phyloP scores from a whole-genome alignment of 768 basidiomycete genomes.

The Tricholoma saponaceum region DNA sequence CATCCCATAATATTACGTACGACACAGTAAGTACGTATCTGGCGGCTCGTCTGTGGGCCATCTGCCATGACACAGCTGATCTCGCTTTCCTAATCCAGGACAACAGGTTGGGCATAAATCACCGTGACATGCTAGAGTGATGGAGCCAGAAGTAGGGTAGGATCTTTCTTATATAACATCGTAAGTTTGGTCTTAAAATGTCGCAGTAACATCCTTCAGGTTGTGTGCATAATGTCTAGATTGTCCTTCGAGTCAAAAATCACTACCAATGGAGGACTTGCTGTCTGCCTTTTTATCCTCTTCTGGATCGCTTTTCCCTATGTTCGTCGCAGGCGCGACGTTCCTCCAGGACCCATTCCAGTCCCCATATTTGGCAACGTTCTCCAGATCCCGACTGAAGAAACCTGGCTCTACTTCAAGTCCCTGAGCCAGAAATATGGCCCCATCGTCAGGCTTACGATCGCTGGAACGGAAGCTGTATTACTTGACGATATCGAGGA shows the following conservation, averaged over 20 bases:
- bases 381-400: conserved; percentile 7
- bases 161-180: neutral
- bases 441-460: conserved; percentile 6
- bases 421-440: conserved; percentile 6
- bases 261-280: neutral
- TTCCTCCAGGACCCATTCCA: conserved; percentile 6
- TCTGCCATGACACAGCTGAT: no score
- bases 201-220: neutral
- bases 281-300: neutral
- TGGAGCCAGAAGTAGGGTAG: no score
- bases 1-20: no score
- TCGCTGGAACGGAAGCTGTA: conserved; percentile 7
- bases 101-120: no score
- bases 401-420: conserved; percentile 10
- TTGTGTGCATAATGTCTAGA: neutral
- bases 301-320: neutral
- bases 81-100: no score
- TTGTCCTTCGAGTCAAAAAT: neutral
- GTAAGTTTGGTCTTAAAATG: neutral
- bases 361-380: conserved; percentile 8
- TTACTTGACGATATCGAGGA: conserved; percentile 7
- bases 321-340: neutral
- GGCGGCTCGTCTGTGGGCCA: no score
- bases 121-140: no score
- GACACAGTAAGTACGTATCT: no score